A percentile compares a stretch with the other conserved stretches of the same genome.
These are phyloP conservation scores for Botrytis sinoallii DNA, from an alignment of 2,329 filamentous ascomycete genomes.

Conservation along the genomic window DNA sequence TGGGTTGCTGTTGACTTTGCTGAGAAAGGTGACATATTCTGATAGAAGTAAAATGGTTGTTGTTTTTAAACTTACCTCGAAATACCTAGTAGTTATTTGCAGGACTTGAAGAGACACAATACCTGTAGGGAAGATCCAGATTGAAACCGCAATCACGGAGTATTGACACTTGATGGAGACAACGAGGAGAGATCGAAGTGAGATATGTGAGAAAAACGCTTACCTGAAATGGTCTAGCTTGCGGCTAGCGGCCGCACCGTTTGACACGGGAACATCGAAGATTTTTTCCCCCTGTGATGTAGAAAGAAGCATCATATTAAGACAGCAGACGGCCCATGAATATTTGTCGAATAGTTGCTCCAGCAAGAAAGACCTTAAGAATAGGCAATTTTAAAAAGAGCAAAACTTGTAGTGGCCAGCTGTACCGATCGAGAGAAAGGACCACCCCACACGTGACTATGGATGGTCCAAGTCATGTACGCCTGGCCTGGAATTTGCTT, in stretches of 20 bases:
- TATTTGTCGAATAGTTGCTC: not conserved
- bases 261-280: not conserved
- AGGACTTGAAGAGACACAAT: not conserved
- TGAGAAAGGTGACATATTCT: not conserved
- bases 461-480: conserved; percentile 17
- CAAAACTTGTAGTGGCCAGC: conserved; percentile 2
- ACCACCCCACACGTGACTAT: conserved; percentile 17
- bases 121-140: not conserved
- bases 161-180: not conserved
- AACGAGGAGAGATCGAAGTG: not conserved
- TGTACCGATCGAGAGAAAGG: conserved; percentile 8
- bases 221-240: not conserved
- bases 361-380: not conserved
- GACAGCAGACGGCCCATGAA: conserved; percentile 3
- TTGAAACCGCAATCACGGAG: not conserved
- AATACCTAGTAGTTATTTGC: not conserved
- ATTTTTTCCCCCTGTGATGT: not conserved
- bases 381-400: not conserved
- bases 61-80: not conserved
- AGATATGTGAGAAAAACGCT: not conserved
- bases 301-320: not conserved
- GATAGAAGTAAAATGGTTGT: not conserved
- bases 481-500: not conserved
- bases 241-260: not conserved
- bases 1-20: not conserved